Evolutionary conservation across 192 early-diverging fungal genomes (phyloP).

Genomic region (Chytriomyces hyalinus): DNA sequence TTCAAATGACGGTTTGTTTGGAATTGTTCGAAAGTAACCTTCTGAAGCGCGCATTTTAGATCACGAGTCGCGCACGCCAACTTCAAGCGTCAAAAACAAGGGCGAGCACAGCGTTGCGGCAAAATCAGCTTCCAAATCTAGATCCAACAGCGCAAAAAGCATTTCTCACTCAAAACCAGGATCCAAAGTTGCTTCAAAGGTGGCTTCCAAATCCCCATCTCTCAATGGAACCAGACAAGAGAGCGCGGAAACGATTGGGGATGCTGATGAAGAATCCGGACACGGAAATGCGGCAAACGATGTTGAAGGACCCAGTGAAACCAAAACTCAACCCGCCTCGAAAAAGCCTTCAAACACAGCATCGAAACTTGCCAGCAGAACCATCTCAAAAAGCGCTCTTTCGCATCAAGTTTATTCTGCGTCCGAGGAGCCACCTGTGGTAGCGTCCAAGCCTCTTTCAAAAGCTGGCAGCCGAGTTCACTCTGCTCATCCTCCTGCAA

Average conservation of each 20-base stretch:
- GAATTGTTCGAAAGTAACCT: no score
- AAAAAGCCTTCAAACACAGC: no score
- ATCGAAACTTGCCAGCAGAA: not conserved
- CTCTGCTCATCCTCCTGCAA: no score
- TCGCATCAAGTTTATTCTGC: not conserved
- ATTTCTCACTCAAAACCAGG: conserved; percentile 6
- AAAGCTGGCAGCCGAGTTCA: no score
- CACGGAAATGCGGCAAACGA: no score
- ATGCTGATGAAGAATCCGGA: no score
- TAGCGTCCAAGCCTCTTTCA: no score
- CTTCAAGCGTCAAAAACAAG: not conserved
- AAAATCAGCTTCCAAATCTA: not conserved
- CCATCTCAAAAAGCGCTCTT: conserved; percentile 1
- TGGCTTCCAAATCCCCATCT: not conserved
- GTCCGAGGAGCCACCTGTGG: not conserved
- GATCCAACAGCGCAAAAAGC: not conserved
- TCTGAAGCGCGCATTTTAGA: not conserved
- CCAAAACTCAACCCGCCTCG: no score
- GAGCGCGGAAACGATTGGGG: no score
- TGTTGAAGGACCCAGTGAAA: no score
- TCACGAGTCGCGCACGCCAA: not conserved
- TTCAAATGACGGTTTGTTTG: no score
- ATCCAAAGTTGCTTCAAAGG: conserved; percentile 20
- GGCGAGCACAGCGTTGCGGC: not conserved
- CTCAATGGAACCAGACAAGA: no score